Evolutionary conservation across 2,329 filamentous ascomycete species (phyloP).

Genomic region (Westerdykella ornata): DNA sequence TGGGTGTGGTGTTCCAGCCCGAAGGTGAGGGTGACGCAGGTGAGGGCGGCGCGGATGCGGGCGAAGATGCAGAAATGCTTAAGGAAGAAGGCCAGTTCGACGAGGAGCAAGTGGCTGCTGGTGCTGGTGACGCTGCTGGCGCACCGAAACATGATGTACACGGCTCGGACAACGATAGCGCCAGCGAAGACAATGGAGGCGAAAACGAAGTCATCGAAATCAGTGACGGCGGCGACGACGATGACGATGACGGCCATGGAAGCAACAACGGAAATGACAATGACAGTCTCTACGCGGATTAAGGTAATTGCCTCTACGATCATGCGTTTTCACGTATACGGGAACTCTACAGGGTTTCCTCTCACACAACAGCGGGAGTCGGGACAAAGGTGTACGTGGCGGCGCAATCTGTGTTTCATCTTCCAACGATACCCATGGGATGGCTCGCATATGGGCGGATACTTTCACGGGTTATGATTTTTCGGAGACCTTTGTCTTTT

Average conservation of each 20-base stretch:
- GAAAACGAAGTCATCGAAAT: too few species aligned
- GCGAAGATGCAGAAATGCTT: conserved; percentile 3
- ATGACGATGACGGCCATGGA: background rate
- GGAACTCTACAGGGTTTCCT: too few species aligned
- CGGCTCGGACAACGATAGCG: conserved; percentile 7
- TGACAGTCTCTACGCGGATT: background rate
- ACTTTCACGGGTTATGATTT: too few species aligned
- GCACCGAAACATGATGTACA: conserved; percentile 1
- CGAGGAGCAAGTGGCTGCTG: conserved; percentile 22
- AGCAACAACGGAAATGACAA: background rate
- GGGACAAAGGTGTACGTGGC: too few species aligned
- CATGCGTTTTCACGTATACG: too few species aligned
- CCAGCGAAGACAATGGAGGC: background rate
- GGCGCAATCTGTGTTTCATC: too few species aligned
- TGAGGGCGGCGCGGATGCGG: conserved; percentile 1
- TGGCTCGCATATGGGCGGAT: too few species aligned
- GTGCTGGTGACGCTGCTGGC: conserved; percentile 5
- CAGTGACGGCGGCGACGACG: background rate
- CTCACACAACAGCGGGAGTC: too few species aligned
- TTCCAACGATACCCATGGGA: too few species aligned
- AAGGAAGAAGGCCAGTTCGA: conserved; percentile 17
- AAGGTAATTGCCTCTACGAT: background rate
- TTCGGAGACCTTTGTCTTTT: too few species aligned
- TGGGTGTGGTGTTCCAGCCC: conserved; percentile 1
- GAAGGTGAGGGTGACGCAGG: background rate